Evolutionary conservation across 257 asterid species (phyloP).

Genomic region (Cinchona pubescens): DNA sequence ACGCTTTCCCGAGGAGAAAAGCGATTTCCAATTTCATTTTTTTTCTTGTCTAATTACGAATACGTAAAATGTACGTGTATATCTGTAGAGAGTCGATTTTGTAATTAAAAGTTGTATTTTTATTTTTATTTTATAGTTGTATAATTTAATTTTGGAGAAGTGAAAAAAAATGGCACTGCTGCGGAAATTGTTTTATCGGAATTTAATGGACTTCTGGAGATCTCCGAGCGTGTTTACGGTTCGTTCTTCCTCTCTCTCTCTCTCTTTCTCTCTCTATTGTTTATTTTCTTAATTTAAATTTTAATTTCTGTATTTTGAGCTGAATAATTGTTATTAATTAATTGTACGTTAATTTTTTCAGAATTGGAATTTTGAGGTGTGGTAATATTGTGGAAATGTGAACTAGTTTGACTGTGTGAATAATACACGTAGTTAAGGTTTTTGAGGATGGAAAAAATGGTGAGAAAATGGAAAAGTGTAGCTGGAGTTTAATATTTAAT

Average conservation of each 20-base stretch:
- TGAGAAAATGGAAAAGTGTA: neutral
- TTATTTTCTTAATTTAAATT: neutral
- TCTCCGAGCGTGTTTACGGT: conserved; percentile 90
- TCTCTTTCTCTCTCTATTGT: neutral
- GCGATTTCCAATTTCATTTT: neutral
- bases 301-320: neutral
- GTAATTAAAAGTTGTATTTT: neutral
- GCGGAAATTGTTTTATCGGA: conserved; percentile 75
- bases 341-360: neutral
- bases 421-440: neutral
- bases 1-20: neutral
- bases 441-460: neutral
- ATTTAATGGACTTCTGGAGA: conserved; percentile 92
- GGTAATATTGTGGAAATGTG: neutral
- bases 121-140: neutral
- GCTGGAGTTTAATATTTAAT: neutral
- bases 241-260: conserved; percentile 13
- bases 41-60: too few relatives aligned
- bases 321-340: neutral
- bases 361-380: neutral
- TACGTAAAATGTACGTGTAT: neutral
- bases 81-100: neutral
- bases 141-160: neutral
- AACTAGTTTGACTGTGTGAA: neutral
- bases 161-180: conserved; percentile 37